phyloP scores from a whole-genome alignment of 2,329 filamentous ascomycete species.

The Diaporthe sp. region DNA sequence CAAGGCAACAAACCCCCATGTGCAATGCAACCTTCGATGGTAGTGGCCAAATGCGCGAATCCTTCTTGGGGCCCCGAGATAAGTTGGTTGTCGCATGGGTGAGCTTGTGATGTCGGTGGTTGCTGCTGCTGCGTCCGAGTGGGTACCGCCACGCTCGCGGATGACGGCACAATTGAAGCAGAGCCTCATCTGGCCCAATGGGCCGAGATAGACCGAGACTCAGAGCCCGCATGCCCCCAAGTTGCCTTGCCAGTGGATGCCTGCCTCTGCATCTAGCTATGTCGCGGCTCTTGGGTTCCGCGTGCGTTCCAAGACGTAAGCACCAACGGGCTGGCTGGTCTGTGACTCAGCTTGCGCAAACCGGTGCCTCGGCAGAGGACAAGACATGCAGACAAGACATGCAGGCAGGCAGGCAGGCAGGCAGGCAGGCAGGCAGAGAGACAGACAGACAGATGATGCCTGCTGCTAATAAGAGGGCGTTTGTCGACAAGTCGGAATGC shows the following conservation, averaged over 20 bases:
- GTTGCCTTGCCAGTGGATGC: neutral
- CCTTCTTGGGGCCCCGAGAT: slow-evolving; percentile 1
- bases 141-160: neutral
- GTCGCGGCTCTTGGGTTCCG: neutral
- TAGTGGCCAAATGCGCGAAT: slow-evolving; percentile 9
- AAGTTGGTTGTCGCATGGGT: neutral
- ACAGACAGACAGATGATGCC: neutral
- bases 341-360: slow-evolving; percentile 14
- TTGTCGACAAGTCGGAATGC: slow-evolving; percentile 1
- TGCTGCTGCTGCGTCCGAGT: slow-evolving; percentile 7
- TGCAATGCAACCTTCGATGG: slow-evolving; percentile 6
- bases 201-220: slow-evolving; percentile 16
- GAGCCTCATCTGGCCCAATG: slow-evolving; percentile 15
- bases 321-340: neutral
- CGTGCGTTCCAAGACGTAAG: neutral
- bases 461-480: neutral
- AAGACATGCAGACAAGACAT: neutral
- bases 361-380: neutral
- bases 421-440: neutral
- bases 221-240: neutral
- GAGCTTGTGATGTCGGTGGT: neutral
- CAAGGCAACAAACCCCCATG: slow-evolving; percentile 12
- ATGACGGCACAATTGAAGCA: slow-evolving; percentile 22
- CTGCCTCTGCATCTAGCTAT: neutral
- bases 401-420: neutral